A percentile compares a stretch with the other conserved stretches of the same genome.
These are phyloP conservation scores for Hypoxylon cercidicola DNA, from an alignment of 495 filamentous ascomycete genomes.

Conservation along the genomic window DNA sequence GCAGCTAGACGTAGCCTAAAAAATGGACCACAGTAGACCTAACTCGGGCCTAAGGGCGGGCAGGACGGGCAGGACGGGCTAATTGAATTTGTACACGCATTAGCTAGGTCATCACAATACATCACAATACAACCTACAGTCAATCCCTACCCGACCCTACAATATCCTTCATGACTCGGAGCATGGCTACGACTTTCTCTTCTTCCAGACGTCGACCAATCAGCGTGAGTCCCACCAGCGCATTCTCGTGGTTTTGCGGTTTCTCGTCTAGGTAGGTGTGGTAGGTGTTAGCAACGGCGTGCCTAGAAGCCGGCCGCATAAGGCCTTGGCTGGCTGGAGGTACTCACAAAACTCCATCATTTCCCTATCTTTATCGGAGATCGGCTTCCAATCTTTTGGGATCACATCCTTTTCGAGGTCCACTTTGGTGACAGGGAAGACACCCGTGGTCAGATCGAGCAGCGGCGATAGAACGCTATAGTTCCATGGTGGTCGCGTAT, in stretches of 20 bases:
- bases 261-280: conserved; percentile 46
- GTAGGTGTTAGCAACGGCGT: neutral
- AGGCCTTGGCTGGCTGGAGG: neutral
- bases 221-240: conserved; percentile 58
- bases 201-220: conserved; percentile 60
- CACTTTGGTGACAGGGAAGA: conserved; percentile 59
- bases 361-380: conserved; percentile 47
- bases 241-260: conserved; percentile 58
- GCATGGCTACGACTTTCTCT: conserved; percentile 50
- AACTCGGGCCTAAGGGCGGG: too few species aligned
- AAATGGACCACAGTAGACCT: too few species aligned
- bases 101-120: too few species aligned
- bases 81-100: too few species aligned
- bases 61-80: too few species aligned
- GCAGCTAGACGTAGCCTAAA: too few species aligned
- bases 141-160: neutral
- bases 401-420: conserved; percentile 49
- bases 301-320: neutral
- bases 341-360: conserved; percentile 50
- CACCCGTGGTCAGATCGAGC: conserved; percentile 56
- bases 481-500: conserved; percentile 37
- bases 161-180: neutral
- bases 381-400: conserved; percentile 42
- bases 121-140: too few species aligned
- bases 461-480: conserved; percentile 23